Evolutionary conservation across 2,329 filamentous ascomycete species (phyloP).

Genomic region (Claviceps pusilla): DNA sequence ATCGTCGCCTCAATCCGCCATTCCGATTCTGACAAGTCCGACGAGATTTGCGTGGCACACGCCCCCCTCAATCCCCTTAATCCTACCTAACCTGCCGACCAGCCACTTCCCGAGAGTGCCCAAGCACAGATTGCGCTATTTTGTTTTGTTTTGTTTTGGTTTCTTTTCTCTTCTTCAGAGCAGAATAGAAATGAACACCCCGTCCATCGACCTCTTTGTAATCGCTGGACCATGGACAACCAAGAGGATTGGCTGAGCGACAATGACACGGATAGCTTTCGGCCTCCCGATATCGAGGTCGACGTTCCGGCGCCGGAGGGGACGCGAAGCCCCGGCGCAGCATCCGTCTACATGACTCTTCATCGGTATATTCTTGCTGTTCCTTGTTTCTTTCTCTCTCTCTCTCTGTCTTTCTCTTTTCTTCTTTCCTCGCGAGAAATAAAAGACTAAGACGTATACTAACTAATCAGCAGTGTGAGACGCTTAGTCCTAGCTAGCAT

Average conservation of each 20-base stretch:
- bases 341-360: conserved; percentile 5
- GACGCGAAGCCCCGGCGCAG: not conserved
- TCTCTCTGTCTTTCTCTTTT: not conserved
- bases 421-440: not conserved
- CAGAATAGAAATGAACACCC: too few relatives aligned
- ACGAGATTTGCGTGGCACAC: too few relatives aligned
- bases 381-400: too few relatives aligned
- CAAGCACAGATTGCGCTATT: not conserved
- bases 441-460: too few relatives aligned
- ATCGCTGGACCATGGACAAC: not conserved
- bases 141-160: not conserved
- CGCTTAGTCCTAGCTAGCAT: conserved; percentile 9
- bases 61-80: too few relatives aligned
- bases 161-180: not conserved
- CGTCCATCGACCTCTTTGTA: not conserved
- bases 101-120: not conserved
- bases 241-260: conserved; percentile 4
- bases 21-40: too few relatives aligned
- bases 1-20: too few relatives aligned
- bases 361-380: conserved; percentile 2
- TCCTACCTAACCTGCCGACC: conserved; percentile 2
- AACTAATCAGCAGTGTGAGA: not conserved
- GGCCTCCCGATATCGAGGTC: not conserved
- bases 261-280: not conserved
- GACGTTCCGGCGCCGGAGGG: not conserved